phyloP scores from a whole-genome alignment of 805 yeast genomes.

The Wickerhamiella shivajii region DNA sequence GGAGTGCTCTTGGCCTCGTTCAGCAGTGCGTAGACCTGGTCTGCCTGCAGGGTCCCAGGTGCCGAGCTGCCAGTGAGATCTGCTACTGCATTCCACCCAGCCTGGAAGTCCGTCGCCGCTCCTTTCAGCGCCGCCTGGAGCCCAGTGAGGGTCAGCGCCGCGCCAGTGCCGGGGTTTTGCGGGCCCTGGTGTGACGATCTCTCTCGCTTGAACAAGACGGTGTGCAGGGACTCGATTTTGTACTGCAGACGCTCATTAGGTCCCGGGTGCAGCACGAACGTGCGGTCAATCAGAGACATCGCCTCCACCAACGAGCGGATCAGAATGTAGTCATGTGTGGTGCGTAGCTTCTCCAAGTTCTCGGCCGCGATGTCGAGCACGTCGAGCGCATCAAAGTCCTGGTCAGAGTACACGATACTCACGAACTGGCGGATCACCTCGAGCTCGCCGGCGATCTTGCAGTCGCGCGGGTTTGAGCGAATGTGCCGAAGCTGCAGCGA shows the following conservation, averaged over 20 bases:
- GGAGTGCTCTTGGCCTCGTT: too few species aligned
- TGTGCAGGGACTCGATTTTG: too few species aligned
- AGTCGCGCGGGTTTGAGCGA: conserved; percentile 5
- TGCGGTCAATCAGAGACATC: conserved; percentile 9
- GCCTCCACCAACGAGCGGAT: conserved; percentile 17
- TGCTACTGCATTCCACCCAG: too few species aligned
- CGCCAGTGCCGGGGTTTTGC: too few species aligned
- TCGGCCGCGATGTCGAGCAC: conserved; percentile 11
- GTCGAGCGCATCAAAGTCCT: conserved; percentile 9
- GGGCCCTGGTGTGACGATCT: too few species aligned
- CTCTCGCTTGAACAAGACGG: too few species aligned
- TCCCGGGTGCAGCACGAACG: conserved; percentile 14
- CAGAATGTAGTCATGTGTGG: conserved; percentile 22
- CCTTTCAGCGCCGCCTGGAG: too few species aligned
- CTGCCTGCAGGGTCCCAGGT: too few species aligned
- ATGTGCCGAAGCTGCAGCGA: conserved; percentile 9
- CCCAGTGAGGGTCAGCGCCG: too few species aligned
- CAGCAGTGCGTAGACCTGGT: too few species aligned
- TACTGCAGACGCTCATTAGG: conserved; percentile 10
- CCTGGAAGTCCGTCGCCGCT: too few species aligned
- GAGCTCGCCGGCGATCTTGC: conserved; percentile 20
- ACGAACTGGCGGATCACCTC: conserved; percentile 23
- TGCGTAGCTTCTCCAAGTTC: conserved; percentile 23
- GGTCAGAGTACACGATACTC: conserved; percentile 14
- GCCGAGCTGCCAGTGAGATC: too few species aligned